Evolutionary conservation across 306 rosid species (phyloP).

Genomic region (Amphicarpaea edgeworthii): DNA sequence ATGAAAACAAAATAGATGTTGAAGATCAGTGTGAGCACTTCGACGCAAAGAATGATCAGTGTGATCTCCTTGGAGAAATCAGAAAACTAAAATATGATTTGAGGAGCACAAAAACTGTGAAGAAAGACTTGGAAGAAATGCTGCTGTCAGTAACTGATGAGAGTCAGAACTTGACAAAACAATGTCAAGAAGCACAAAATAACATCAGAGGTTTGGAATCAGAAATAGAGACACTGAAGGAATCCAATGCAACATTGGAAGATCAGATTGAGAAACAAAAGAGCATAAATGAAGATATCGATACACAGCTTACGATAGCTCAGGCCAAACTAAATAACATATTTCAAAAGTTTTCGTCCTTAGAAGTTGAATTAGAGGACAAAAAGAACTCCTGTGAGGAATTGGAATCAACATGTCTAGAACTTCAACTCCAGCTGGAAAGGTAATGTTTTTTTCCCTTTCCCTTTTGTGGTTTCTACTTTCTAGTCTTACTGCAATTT

Average conservation of each 20-base stretch:
- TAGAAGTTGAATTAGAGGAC: constrained; percentile 79
- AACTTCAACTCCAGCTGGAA: constrained; percentile 90
- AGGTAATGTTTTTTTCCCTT: constrained; percentile 54
- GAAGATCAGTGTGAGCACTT: constrained; percentile 42
- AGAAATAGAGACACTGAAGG: constrained; percentile 57
- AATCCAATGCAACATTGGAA: constrained; percentile 58
- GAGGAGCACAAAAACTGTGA: constrained; percentile 53
- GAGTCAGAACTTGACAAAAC: constrained; percentile 55
- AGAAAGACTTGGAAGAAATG: constrained; percentile 61
- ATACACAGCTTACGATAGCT: constrained; percentile 67
- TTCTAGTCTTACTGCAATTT: constrained; percentile 9
- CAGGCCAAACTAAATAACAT: constrained; percentile 60
- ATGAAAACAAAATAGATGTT: constrained; percentile 40
- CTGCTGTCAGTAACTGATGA: constrained; percentile 51
- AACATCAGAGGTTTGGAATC: constrained; percentile 61
- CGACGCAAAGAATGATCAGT: constrained; percentile 42
- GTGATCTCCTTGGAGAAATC: constrained; percentile 58
- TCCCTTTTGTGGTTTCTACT: neutral
- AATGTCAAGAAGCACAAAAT: constrained; percentile 71
- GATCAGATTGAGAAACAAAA: constrained; percentile 66
- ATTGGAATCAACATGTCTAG: constrained; percentile 80
- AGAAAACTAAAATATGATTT: constrained; percentile 62
- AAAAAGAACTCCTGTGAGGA: constrained; percentile 76
- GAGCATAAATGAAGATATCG: constrained; percentile 73
- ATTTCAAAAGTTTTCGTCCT: constrained; percentile 69